A percentile compares a stretch with the other conserved stretches of the same genome.
Evolutionary conservation across 2,329 filamentous ascomycete genomes (phyloP).

Genomic region (Emergomyces orientalis): DNA sequence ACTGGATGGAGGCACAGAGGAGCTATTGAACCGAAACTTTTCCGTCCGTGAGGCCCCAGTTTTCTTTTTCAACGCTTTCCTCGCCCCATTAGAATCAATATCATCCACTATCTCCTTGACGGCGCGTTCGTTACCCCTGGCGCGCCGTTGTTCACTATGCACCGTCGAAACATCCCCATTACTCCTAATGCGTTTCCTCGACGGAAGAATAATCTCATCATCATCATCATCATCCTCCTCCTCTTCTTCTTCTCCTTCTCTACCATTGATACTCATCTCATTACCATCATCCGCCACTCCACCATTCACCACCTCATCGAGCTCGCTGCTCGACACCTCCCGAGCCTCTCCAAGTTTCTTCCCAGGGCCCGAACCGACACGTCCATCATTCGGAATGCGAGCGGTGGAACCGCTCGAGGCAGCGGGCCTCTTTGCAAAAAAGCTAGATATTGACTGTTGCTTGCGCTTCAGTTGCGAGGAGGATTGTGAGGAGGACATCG

Average conservation of each 20-base stretch:
- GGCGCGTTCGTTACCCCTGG: neutral
- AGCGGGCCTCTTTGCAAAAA: conserved; percentile 57
- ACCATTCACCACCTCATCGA: neutral
- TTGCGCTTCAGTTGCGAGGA: conserved; percentile 30
- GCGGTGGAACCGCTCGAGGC: conserved; percentile 1
- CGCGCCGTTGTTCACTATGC: conserved; percentile 4
- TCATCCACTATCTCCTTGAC: conserved; percentile 10
- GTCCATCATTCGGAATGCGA: neutral
- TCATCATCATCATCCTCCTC: conserved; percentile 33
- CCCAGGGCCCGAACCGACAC: conserved; percentile 11
- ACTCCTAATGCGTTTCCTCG: conserved; percentile 32
- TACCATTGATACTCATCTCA: conserved; percentile 12
- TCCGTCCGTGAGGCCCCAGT: conserved; percentile 45
- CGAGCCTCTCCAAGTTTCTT: conserved; percentile 8
- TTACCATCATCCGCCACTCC: conserved; percentile 2
- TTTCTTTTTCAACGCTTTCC: conserved; percentile 20
- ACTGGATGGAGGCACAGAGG: conserved; percentile 23
- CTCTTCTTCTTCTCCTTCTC: conserved; percentile 12
- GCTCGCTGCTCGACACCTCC: neutral
- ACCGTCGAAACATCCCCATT: conserved; percentile 17
- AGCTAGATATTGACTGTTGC: conserved; percentile 66
- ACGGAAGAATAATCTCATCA: conserved; percentile 32
- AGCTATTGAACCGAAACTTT: conserved; percentile 51
- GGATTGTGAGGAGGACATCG: conserved; percentile 27
- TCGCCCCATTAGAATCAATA: conserved; percentile 6